A percentile compares a stretch with the other conserved stretches of the same genome.
Evolutionary conservation across 371 early-diverging fungal genomes (phyloP).

Genomic region (Mortierella sp.): DNA sequence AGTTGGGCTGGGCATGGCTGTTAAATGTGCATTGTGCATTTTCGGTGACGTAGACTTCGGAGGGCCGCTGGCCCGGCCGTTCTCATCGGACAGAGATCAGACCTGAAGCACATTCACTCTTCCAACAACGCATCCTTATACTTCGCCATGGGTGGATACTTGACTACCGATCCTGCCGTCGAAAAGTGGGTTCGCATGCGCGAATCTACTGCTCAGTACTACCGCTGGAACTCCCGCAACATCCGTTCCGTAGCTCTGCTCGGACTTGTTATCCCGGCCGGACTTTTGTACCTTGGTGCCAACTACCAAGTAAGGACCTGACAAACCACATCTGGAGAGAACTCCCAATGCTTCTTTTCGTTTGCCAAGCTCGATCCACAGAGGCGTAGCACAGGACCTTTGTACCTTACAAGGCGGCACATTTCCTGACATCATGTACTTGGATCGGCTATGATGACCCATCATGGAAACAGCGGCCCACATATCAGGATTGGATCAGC

Average conservation of each 20-base stretch:
- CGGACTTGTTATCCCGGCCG: constrained; percentile 65
- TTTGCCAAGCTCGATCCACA: no score
- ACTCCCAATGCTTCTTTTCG: neutral
- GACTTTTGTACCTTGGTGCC: constrained; percentile 59
- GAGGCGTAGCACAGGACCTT: no score
- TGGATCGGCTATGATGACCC: no score
- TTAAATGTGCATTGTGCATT: no score
- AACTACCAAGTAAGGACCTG: constrained; percentile 60
- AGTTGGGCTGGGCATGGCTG: no score
- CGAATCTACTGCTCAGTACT: constrained; percentile 70
- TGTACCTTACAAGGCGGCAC: no score
- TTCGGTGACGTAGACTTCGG: no score
- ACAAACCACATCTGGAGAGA: neutral
- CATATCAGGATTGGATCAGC: no score
- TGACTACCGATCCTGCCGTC: constrained; percentile 65
- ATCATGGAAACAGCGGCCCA: no score
- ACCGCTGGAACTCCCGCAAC: constrained; percentile 64
- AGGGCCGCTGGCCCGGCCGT: no score
- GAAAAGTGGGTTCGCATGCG: constrained; percentile 75
- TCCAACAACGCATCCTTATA: constrained; percentile 5
- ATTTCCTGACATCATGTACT: no score
- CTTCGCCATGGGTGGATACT: constrained; percentile 48
- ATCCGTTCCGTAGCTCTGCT: constrained; percentile 58
- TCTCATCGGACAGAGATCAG: no score
- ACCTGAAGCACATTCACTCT: neutral